Evolutionary conservation across 1,284 basidiomycete genomes (phyloP).

Genomic region (Coniferiporia sulphurascens): DNA sequence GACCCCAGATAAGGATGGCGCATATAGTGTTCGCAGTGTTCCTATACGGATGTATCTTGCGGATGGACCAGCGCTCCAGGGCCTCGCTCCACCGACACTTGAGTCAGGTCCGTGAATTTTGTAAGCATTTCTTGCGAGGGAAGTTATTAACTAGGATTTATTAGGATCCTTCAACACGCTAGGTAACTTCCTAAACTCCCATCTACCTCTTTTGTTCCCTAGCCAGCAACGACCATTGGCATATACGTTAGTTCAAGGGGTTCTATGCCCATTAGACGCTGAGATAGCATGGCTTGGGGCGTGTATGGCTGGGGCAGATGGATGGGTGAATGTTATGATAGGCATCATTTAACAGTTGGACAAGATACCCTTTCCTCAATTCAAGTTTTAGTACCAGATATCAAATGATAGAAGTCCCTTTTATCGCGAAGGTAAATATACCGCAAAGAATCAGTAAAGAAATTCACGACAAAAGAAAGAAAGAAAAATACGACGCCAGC

Average conservation of each 20-base stretch:
- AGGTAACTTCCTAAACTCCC: conserved; percentile 51
- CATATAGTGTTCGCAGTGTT: conserved; percentile 80
- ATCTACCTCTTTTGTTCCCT: conserved; percentile 66
- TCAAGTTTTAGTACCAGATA: no score
- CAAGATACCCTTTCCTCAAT: background rate
- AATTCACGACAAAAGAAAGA: no score
- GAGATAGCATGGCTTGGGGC: conserved; percentile 93
- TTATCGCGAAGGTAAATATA: no score
- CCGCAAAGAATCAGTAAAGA: no score
- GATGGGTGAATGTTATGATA: conserved; percentile 88
- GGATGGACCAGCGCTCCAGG: conserved; percentile 87
- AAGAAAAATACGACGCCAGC: conserved; percentile 66
- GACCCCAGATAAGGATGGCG: conserved; percentile 61
- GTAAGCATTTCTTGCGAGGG: conserved; percentile 13
- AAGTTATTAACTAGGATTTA: conserved; percentile 1
- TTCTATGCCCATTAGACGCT: conserved; percentile 79
- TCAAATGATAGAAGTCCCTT: no score
- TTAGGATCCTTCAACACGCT: conserved; percentile 59
- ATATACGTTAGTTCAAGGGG: conserved; percentile 81
- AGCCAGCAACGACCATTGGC: conserved; percentile 41
- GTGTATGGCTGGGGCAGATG: conserved; percentile 87
- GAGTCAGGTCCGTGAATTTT: conserved; percentile 50
- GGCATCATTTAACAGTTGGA: conserved; percentile 37
- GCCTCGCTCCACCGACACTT: conserved; percentile 74
- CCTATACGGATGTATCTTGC: conserved; percentile 90